A percentile compares a stretch with the other conserved stretches of the same genome.
Evolutionary conservation across 345 rosid genomes (phyloP).

Genomic region (Balakata baccata): DNA sequence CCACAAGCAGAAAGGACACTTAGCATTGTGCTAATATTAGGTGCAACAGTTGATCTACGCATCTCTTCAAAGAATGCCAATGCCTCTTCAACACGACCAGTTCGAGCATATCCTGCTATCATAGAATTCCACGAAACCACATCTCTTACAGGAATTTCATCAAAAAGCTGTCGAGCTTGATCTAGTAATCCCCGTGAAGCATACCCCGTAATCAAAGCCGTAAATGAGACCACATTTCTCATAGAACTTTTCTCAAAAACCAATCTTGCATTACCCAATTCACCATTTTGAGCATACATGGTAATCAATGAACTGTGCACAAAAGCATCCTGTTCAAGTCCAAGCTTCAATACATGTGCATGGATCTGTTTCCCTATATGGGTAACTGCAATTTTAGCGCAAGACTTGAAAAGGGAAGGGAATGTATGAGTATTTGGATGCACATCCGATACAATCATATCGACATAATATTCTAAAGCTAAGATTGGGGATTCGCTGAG

Average conservation of each 20-base stretch:
- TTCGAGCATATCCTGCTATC: conserved; percentile 46
- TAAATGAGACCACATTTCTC: conserved; percentile 57
- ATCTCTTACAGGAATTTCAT: conserved; percentile 57
- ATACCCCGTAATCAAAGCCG: conserved; percentile 56
- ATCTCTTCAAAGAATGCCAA: conserved; percentile 50
- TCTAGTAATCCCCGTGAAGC: conserved; percentile 33
- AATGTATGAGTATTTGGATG: conserved; percentile 55
- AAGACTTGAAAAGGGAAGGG: conserved; percentile 63
- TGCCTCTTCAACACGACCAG: conserved; percentile 48
- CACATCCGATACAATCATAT: conserved; percentile 48
- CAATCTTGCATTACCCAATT: conserved; percentile 41
- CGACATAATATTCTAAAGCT: conserved; percentile 41
- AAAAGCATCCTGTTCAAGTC: conserved; percentile 48
- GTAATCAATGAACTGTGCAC: conserved; percentile 62
- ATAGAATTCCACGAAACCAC: conserved; percentile 57
- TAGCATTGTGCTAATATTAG: conserved; percentile 61
- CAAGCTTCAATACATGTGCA: conserved; percentile 52
- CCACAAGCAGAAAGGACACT: conserved; percentile 68
- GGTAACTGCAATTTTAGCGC: conserved; percentile 36
- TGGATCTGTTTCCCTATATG: conserved; percentile 52
- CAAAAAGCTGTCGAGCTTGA: conserved; percentile 47
- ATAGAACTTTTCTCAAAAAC: conserved; percentile 50
- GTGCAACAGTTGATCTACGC: conserved; percentile 38
- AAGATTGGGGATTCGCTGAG: conserved; percentile 41
- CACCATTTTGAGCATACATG: conserved; percentile 51